Base-by-base conservation (phyloP, 1,284 basidiomycete species). In the Blastosporella zonata region DNA sequence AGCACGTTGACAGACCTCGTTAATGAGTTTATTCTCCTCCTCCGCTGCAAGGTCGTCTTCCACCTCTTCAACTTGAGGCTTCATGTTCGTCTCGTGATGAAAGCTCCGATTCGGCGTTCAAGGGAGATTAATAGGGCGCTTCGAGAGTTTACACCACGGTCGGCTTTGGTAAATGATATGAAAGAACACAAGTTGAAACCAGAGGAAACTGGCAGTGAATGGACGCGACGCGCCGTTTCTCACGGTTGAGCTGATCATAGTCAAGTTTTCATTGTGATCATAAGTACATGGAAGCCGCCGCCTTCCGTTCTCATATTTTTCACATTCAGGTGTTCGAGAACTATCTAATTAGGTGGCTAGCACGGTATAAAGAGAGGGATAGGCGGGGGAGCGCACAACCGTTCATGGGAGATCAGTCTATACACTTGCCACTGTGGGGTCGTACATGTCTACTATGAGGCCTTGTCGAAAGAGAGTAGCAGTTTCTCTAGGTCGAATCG, bases 401-500 rank as follows among this genome's bases (percentile, higher is more conserved):
- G 44, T 49, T 53, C 46, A 49, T 34, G 29, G 33, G 46, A 42
- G 22, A 44, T 41, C 37, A 46, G 37, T 56, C 49, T 56, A 51
- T 52, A 46, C 29, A 47, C 31, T 49, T 43, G 46, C 49, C 25
- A 43, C 31, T n/a, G 36, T 21, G 21, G 31, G 38, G 20, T n/a
- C 37, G 45, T 55, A 56, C 38, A 49, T n/a, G 44, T 46, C 39
- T 59, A 56, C 53, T 55, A 59, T 47, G 67, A 67, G 46, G 82
- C 79, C 61, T 76, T 78, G 67, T 90, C 88, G 78, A 82, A 87
- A 65, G 82, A 81, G 43, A 74, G 75, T 66, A 98, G 67, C 57
- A 97, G 75, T 73, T 93, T 93, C 78, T 98, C 96, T 65, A 98
- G 78, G 78, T 99, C 95, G 73, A 99, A 99, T 58, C 82, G 85